These are phyloP conservation scores for Alternaria infectoria DNA, from an alignment of 2,329 filamentous ascomycete species.

Conservation along the genomic window DNA sequence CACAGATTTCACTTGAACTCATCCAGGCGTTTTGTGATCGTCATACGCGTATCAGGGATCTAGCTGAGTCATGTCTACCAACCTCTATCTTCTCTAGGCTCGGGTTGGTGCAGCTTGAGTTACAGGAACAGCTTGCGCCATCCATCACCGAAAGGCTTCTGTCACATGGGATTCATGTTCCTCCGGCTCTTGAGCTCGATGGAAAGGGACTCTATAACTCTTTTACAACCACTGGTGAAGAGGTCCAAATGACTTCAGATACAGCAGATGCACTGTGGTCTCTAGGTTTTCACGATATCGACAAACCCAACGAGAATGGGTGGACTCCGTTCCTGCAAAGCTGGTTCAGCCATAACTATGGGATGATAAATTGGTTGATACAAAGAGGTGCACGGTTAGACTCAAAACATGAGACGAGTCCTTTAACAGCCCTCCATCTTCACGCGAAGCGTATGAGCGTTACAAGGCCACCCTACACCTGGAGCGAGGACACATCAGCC, in stretches of 20 bases:
- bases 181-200: neutral
- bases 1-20: neutral
- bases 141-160: neutral
- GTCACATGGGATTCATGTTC: neutral
- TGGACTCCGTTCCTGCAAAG: neutral
- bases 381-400: too few relatives aligned
- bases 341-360: neutral
- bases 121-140: neutral
- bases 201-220: neutral
- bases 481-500: neutral
- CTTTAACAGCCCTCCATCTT: neutral
- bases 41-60: neutral
- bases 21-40: neutral
- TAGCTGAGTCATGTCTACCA: neutral
- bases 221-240: too few relatives aligned
- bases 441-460: too few relatives aligned
- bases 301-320: neutral
- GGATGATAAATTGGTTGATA: neutral
- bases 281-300: neutral
- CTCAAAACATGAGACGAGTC: too few relatives aligned
- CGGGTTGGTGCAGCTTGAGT: too few relatives aligned
- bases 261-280: neutral
- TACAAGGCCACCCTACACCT: too few relatives aligned
- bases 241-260: fast-evolving
- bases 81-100: too few relatives aligned